These are phyloP conservation scores for Vanrija sp. DNA, from an alignment of 1,284 basidiomycete genomes.

Conservation along the genomic window DNA sequence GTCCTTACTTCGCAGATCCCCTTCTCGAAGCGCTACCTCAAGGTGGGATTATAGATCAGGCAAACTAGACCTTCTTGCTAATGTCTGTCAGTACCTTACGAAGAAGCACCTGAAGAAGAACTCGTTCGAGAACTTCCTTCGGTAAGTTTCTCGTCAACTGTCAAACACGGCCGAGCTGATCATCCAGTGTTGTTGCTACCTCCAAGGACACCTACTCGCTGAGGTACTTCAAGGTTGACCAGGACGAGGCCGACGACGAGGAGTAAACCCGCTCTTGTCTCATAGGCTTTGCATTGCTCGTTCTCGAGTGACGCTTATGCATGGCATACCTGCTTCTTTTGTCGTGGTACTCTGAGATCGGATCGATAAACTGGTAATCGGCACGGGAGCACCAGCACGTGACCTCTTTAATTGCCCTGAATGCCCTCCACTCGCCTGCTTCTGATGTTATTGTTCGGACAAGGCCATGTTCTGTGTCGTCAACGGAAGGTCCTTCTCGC, in stretches of 20 bases:
- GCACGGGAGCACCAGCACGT: too few species aligned
- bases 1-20: slow-evolving; percentile 75
- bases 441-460: too few species aligned
- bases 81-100: slow-evolving; percentile 69
- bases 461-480: too few species aligned
- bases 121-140: slow-evolving; percentile 48
- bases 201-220: slow-evolving; percentile 86
- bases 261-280: slow-evolving; percentile 44
- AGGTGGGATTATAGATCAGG: slow-evolving; percentile 16
- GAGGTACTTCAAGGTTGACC: slow-evolving; percentile 92
- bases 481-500: too few species aligned
- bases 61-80: neutral
- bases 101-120: slow-evolving; percentile 86
- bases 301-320: too few species aligned
- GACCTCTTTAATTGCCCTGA: too few species aligned
- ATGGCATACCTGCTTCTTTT: too few species aligned
- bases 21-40: slow-evolving; percentile 79
- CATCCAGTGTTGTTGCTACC: slow-evolving; percentile 70
- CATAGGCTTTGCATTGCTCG: too few species aligned
- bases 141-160: slow-evolving; percentile 27
- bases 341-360: too few species aligned
- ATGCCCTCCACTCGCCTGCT: too few species aligned
- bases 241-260: slow-evolving; percentile 54
- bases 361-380: too few species aligned
- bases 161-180: slow-evolving; percentile 4